Percentiles rank a stretch among this genome's conserved stretches.
These are phyloP conservation scores for Setomelanomma holmii DNA, from an alignment of 2,329 filamentous ascomycete genomes.

Conservation along the genomic window DNA sequence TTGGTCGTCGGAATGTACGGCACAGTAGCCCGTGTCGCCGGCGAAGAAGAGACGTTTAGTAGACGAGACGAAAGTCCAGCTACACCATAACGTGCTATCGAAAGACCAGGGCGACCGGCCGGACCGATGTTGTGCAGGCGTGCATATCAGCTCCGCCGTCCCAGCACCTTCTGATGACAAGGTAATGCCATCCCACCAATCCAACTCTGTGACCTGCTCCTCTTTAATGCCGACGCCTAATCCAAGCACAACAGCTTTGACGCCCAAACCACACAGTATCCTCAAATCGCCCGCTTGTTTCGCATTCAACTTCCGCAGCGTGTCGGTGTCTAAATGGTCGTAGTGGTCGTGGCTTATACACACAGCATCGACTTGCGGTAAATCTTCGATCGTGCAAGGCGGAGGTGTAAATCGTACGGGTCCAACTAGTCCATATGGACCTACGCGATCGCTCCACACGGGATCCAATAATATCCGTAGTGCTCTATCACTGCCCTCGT, in stretches of 20 bases:
- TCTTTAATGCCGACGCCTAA: slow-evolving; percentile 47
- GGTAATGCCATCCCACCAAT: slow-evolving; percentile 59
- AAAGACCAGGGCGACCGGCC: slow-evolving; percentile 51
- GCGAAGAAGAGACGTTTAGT: slow-evolving; percentile 55
- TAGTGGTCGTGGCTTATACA: slow-evolving; percentile 65
- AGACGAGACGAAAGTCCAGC: slow-evolving; percentile 51
- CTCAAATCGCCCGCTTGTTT: slow-evolving; percentile 47
- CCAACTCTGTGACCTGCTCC: slow-evolving; percentile 54
- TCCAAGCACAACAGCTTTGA: slow-evolving; percentile 47
- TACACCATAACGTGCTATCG: slow-evolving; percentile 57
- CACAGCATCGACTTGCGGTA: slow-evolving; percentile 61
- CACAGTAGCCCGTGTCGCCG: slow-evolving; percentile 59
- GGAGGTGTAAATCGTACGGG: slow-evolving; percentile 61
- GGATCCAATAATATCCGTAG: slow-evolving; percentile 61
- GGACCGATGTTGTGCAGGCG: slow-evolving; percentile 58
- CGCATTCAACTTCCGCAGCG: slow-evolving; percentile 52
- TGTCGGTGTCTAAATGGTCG: slow-evolving; percentile 60
- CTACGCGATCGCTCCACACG: slow-evolving; percentile 60
- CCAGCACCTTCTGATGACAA: slow-evolving; percentile 44
- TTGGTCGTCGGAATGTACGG: slow-evolving; percentile 36
- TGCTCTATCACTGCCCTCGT: slow-evolving; percentile 41
- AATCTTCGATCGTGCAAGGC: slow-evolving; percentile 57
- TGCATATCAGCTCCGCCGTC: slow-evolving; percentile 53
- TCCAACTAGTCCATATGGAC: slow-evolving; percentile 55
- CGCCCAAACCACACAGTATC: slow-evolving; percentile 53